Base-by-base conservation (phyloP, 2,329 filamentous ascomycete species). In the Fusarium austroafricanum region DNA sequence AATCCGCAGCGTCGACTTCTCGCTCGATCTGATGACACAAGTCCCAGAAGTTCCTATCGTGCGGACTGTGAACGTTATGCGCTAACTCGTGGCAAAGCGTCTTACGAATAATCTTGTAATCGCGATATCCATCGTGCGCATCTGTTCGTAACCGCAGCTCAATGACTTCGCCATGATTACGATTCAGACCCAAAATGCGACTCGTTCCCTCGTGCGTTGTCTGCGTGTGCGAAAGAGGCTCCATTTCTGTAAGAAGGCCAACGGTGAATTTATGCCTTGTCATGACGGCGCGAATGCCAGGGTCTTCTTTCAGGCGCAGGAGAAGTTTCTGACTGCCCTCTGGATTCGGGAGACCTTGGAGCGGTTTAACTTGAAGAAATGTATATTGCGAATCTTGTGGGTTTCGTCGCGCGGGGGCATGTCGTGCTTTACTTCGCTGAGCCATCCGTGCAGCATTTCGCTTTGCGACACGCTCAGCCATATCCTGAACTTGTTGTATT, bases 41-140 rank as follows among this genome's bases (percentile, higher is more conserved):
- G 53, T 93, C 87, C 95, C 96, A 98, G 75, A 99, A 99, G 45
- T 92, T 82, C 18, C 88, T 83, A 78, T 98, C 94, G 78, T 99
- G 96, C 0, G 91, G 88, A 0, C 91, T 85, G 80, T 91, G 90
- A 11, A 97, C 92, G 73, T 97, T 97, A 79, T 99, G 96, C 69
- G 94, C 91, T 18, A 99, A 84, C 82, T 99, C 96, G 80, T 99
- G 96, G 76, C 95, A 98, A 14, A 99, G 83, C 44, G 96, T 98
- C 71, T 92, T 92, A 51, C 96, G 87, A 47, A 99, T 96, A 0
- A 91, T 94, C 72, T 91, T 90, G 81, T 98, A 99, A 76, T 97
- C 93, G 37, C 96, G 83, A 75, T 97, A 98, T 1, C 96, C 96
- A 77, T 97, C 94, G 76, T 96, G 93, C 4, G 92, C 92, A 80